Evolutionary conservation across 2,329 filamentous ascomycete species (phyloP).

Genomic region (Colletotrichum higginsianum): DNA sequence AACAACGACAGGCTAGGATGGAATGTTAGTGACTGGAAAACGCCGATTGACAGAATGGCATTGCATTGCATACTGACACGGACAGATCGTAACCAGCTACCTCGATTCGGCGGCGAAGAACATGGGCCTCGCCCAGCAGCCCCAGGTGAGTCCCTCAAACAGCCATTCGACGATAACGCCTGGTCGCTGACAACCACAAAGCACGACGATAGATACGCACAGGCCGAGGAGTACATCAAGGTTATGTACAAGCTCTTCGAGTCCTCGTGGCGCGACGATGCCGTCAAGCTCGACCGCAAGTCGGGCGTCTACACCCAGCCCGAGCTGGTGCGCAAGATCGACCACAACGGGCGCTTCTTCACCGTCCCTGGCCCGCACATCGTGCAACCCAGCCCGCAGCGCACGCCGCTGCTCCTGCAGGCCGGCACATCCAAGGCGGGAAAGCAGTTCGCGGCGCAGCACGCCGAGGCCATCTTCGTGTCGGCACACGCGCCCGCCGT

Average conservation of each 20-base stretch:
- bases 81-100: conserved; percentile 77
- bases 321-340: conserved; percentile 72
- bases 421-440: conserved; percentile 78
- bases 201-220: conserved; percentile 77
- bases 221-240: conserved; percentile 75
- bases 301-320: conserved; percentile 70
- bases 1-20: conserved; percentile 62
- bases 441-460: conserved; percentile 76
- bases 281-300: conserved; percentile 72
- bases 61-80: conserved; percentile 40
- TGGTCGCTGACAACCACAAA: conserved; percentile 33
- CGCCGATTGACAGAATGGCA: background rate
- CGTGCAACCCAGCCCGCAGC: conserved; percentile 76
- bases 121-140: conserved; percentile 71
- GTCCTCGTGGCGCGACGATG: conserved; percentile 77
- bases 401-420: conserved; percentile 79
- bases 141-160: conserved; percentile 46
- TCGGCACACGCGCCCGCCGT: conserved; percentile 75
- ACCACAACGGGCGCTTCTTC: conserved; percentile 77
- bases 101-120: conserved; percentile 79
- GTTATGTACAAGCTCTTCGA: conserved; percentile 78
- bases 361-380: conserved; percentile 76
- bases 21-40: conserved; percentile 59
- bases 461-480: conserved; percentile 81
- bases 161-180: fast-evolving